Conservation (phyloP, 192 early-diverging fungal species). For the Entophlyctis luteolus region DNA sequence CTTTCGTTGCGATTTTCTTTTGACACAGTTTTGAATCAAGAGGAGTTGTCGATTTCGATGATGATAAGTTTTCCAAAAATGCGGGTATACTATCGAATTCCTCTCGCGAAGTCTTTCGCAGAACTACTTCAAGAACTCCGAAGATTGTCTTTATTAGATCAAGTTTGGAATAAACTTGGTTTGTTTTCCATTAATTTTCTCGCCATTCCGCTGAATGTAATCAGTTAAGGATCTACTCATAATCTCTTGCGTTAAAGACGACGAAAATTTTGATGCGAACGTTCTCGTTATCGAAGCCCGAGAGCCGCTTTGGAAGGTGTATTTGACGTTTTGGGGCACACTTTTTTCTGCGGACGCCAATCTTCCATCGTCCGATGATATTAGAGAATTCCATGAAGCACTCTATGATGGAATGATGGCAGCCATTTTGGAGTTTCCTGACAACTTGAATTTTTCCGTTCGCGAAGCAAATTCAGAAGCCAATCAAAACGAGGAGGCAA, state of each 20-base stretch:
- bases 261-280: constrained; percentile 27
- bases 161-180: constrained; percentile 35
- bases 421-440: constrained; percentile 39
- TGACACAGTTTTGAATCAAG: too few species aligned
- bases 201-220: neutral
- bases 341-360: constrained; percentile 45
- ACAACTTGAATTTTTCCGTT: constrained; percentile 42
- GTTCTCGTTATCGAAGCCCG: constrained; percentile 6
- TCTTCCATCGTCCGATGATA: constrained; percentile 12
- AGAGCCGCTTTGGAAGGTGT: constrained; percentile 35
- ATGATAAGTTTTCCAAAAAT: constrained; percentile 51
- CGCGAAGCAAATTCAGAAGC: constrained; percentile 37
- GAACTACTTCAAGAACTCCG: constrained; percentile 53
- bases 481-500: neutral
- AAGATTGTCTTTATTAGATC: constrained; percentile 24
- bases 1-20: neutral
- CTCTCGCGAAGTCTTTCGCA: constrained; percentile 46
- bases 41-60: constrained; percentile 22
- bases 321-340: constrained; percentile 57
- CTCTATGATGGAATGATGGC: constrained; percentile 56
- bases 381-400: constrained; percentile 31
- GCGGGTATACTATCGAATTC: constrained; percentile 38
- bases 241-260: constrained; percentile 7
- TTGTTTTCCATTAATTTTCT: constrained; percentile 9
- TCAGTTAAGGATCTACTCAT: constrained; percentile 7